These are phyloP conservation scores for Wickerhamiella bombiphila DNA, from an alignment of 805 yeast genomes.

Conservation along the genomic window DNA sequence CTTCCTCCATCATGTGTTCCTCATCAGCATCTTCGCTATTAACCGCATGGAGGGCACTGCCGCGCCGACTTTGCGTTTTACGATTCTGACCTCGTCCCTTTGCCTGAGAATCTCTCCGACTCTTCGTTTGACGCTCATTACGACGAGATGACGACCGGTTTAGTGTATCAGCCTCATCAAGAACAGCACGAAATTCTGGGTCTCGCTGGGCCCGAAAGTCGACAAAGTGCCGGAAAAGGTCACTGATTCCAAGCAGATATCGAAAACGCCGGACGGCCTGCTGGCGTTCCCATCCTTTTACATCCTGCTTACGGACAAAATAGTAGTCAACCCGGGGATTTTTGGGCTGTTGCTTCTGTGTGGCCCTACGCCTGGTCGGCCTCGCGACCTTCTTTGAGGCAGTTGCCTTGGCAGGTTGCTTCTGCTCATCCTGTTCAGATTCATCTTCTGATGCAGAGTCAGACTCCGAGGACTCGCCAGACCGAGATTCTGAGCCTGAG, in stretches of 20 bases:
- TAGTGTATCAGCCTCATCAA: constrained; percentile 22
- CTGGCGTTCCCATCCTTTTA: constrained; percentile 16
- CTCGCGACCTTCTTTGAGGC: no score
- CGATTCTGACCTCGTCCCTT: constrained; percentile 39
- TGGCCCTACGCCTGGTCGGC: no score
- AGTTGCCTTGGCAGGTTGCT: neutral
- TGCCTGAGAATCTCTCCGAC: constrained; percentile 12
- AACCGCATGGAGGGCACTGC: constrained; percentile 15
- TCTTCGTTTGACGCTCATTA: constrained; percentile 2
- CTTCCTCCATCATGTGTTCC: constrained; percentile 23
- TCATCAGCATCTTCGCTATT: constrained; percentile 58
- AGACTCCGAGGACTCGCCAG: no score
- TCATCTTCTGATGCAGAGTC: neutral
- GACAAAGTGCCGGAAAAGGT: constrained; percentile 73
- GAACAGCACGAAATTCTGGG: constrained; percentile 33
- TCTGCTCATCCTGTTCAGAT: neutral
- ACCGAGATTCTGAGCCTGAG: neutral
- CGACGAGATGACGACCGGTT: constrained; percentile 4
- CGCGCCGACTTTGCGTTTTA: constrained; percentile 9
- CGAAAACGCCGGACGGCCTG: constrained; percentile 65
- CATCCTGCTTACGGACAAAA: constrained; percentile 8
- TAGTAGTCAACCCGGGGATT: constrained; percentile 7
- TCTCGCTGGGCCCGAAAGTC: constrained; percentile 67
- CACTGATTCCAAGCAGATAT: constrained; percentile 66
- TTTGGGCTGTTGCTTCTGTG: no score